Conservation (phyloP, 345 rosid genomes). For the Odontarrhena argentea region DNA sequence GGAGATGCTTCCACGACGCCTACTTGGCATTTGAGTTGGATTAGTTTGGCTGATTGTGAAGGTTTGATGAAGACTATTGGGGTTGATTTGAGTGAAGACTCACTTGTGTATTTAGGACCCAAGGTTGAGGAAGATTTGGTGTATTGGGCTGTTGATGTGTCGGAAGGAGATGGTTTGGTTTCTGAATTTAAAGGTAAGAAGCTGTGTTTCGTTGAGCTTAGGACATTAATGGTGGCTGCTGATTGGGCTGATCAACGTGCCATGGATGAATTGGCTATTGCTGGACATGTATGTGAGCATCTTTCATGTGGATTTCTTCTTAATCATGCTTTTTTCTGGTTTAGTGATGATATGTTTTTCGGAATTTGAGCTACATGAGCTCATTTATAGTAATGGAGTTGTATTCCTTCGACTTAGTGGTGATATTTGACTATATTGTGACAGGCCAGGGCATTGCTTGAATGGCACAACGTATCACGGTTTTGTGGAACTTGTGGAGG, state of each 20-base stretch:
- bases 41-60: constrained; percentile 64
- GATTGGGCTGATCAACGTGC: constrained; percentile 80
- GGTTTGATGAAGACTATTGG: constrained; percentile 49
- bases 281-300: constrained; percentile 80
- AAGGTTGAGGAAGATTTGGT: constrained; percentile 60
- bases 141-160: constrained; percentile 80
- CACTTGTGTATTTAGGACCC: constrained; percentile 79
- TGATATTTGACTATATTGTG: not conserved
- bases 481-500: constrained; percentile 88
- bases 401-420: not conserved
- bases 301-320: not conserved
- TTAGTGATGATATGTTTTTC: not conserved
- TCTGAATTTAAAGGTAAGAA: constrained; percentile 48
- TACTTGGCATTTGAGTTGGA: constrained; percentile 82
- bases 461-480: constrained; percentile 69
- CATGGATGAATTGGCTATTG: constrained; percentile 90
- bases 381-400: not conserved
- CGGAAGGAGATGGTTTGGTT: constrained; percentile 47
- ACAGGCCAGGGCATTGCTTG: constrained; percentile 87
- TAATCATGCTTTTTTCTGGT: not conserved
- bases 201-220: constrained; percentile 77
- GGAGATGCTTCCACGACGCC: constrained; percentile 51
- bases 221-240: constrained; percentile 91
- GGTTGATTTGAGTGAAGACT: constrained; percentile 54
- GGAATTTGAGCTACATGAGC: not conserved